These are phyloP conservation scores for Tetracladium maxilliforme DNA, from an alignment of 2,329 filamentous ascomycete genomes.

Conservation along the genomic window DNA sequence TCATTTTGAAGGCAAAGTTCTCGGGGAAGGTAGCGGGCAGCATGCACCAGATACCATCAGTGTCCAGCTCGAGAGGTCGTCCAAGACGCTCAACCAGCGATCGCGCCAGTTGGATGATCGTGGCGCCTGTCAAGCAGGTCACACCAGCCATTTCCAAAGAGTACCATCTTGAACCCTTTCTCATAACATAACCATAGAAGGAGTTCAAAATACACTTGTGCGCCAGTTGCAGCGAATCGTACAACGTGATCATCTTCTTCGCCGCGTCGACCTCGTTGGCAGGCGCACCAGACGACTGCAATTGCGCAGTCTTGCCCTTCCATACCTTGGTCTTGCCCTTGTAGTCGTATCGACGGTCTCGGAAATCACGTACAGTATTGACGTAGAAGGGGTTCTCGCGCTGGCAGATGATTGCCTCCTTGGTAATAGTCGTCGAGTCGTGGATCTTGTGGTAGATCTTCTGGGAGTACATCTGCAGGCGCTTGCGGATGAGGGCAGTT, in stretches of 20 bases:
- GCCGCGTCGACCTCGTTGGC: constrained; percentile 72
- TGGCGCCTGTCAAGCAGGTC: constrained; percentile 89
- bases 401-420: constrained; percentile 96
- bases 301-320: constrained; percentile 86
- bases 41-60: constrained; percentile 99
- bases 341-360: constrained; percentile 95
- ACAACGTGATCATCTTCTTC: constrained; percentile 97
- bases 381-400: constrained; percentile 98
- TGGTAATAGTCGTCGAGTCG: constrained; percentile 79
- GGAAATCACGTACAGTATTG: constrained; percentile 87
- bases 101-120: constrained; percentile 92
- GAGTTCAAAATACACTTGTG: constrained; percentile 99
- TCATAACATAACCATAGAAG: constrained; percentile 99
- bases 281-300: constrained; percentile 71
- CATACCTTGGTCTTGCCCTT: constrained; percentile 96
- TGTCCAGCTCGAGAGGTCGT: constrained; percentile 84
- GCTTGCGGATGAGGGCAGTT: constrained; percentile 65
- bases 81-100: constrained; percentile 88
- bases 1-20: constrained; percentile 87
- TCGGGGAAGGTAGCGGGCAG: constrained; percentile 91
- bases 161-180: constrained; percentile 97
- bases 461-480: constrained; percentile 84
- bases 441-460: constrained; percentile 99
- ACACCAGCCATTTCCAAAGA: constrained; percentile 99
- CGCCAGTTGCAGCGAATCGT: constrained; percentile 87